Conservation (phyloP, 805 yeast genomes). For the Yarrowia sp. region DNA sequence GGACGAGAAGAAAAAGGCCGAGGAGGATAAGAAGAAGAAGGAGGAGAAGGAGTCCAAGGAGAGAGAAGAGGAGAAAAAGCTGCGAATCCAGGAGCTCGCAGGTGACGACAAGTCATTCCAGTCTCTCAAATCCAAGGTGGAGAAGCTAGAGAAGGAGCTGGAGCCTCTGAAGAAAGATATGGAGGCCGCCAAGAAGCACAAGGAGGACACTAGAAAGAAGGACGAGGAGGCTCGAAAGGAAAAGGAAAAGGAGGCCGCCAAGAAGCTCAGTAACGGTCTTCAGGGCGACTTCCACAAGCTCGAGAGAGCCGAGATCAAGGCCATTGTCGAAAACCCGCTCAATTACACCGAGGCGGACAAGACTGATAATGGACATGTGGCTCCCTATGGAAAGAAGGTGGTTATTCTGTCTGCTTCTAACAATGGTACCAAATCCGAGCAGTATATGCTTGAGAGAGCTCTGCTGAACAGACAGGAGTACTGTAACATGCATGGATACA, state of each 20-base stretch:
- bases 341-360: slow-evolving; percentile 10
- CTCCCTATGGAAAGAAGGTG: slow-evolving; percentile 40
- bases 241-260: slow-evolving; percentile 19
- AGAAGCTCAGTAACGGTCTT: slow-evolving; percentile 16
- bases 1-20: slow-evolving; percentile 12
- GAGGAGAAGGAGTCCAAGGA: slow-evolving; percentile 22
- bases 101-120: slow-evolving; percentile 2
- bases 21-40: slow-evolving; percentile 20
- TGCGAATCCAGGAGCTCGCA: slow-evolving; percentile 13
- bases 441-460: slow-evolving; percentile 40
- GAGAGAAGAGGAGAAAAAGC: slow-evolving; percentile 16
- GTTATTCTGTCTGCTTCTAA: slow-evolving; percentile 46
- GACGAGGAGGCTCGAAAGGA: slow-evolving; percentile 15
- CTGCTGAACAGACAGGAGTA: slow-evolving; percentile 48
- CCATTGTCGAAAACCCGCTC: slow-evolving; percentile 33
- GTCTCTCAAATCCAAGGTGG: slow-evolving; percentile 21
- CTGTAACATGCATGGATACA: slow-evolving; percentile 48
- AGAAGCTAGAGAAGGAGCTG: slow-evolving; percentile 16
- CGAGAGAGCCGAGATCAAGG: slow-evolving; percentile 8
- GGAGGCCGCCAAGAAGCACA: slow-evolving; percentile 18
- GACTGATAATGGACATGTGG: slow-evolving; percentile 21
- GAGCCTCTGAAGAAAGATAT: slow-evolving; percentile 27
- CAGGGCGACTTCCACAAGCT: slow-evolving; percentile 22
- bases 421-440: slow-evolving; percentile 43
- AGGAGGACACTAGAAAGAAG: slow-evolving; percentile 17